Conservation (phyloP, 805 yeast genomes). For the Saturnispora serradocipensis region DNA sequence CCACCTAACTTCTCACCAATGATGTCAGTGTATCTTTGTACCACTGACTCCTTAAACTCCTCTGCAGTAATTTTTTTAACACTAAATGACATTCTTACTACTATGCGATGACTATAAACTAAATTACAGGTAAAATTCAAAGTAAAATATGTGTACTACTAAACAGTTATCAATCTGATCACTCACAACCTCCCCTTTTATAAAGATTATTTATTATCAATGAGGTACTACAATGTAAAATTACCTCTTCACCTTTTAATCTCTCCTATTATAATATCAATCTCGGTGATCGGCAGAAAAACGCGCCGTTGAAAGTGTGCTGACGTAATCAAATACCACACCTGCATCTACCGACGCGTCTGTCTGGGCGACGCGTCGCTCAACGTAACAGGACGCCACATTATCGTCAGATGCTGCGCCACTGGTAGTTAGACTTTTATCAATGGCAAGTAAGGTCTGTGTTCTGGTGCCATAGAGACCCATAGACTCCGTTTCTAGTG, state of each 20-base stretch:
- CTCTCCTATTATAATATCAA: background rate
- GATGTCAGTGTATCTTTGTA: conserved; percentile 60
- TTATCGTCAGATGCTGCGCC: background rate
- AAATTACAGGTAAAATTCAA: background rate
- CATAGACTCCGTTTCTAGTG: background rate
- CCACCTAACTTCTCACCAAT: conserved; percentile 84
- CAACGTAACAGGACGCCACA: background rate
- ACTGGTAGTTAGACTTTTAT: background rate
- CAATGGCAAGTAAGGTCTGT: conserved; percentile 11
- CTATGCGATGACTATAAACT: background rate
- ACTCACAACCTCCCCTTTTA: background rate
- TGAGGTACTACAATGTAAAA: background rate
- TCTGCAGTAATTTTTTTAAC: conserved; percentile 22
- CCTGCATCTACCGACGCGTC: background rate
- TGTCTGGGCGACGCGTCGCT: background rate
- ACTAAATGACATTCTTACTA: conserved; percentile 6
- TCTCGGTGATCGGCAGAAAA: conserved; percentile 1
- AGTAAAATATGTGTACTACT: background rate
- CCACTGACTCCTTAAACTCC: conserved; percentile 39
- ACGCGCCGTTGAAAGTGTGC: background rate
- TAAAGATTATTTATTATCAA: background rate
- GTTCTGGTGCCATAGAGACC: conserved; percentile 13
- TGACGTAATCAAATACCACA: background rate
- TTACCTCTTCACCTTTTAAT: background rate
- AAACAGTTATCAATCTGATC: background rate